Conservation (phyloP, 805 yeast species). For the Helenozyma baotianmanensis region DNA sequence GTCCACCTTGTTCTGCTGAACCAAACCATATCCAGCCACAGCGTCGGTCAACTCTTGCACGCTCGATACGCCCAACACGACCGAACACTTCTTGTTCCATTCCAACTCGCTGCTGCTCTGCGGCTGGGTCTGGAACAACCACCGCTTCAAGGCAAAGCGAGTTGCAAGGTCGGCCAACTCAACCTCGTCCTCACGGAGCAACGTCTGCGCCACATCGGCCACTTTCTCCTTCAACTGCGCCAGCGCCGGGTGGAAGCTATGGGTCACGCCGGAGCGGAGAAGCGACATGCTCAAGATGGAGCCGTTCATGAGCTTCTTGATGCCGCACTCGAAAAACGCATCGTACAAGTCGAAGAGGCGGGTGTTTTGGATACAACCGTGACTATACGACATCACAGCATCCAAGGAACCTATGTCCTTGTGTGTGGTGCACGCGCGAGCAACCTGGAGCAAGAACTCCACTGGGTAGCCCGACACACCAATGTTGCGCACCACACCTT, state of each 20-base stretch:
- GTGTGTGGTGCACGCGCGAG: conserved; percentile 28
- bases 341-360: conserved; percentile 43
- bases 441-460: conserved; percentile 53
- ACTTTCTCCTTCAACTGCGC: conserved; percentile 52
- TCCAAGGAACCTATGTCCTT: conserved; percentile 62
- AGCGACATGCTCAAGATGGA: conserved; percentile 88
- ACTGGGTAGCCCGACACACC: conserved; percentile 91
- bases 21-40: conserved; percentile 42
- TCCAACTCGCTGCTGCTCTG: conserved; percentile 8
- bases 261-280: conserved; percentile 62
- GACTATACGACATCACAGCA: conserved; percentile 70
- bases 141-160: conserved; percentile 58
- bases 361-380: conserved; percentile 78
- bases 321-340: conserved; percentile 51
- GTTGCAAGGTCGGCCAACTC: conserved; percentile 83
- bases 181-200: conserved; percentile 31
- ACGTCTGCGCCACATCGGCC: conserved; percentile 36
- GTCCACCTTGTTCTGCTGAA: conserved; percentile 29
- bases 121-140: conserved; percentile 21
- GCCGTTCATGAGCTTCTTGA: conserved; percentile 66
- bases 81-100: conserved; percentile 38
- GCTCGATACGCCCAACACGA: conserved; percentile 75
- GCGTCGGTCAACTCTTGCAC: conserved; percentile 63
- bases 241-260: conserved; percentile 77
- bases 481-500: conserved; percentile 58